phyloP scores from a whole-genome alignment of 177 flowering plant species.

The Tripterygium wilfordii region DNA sequence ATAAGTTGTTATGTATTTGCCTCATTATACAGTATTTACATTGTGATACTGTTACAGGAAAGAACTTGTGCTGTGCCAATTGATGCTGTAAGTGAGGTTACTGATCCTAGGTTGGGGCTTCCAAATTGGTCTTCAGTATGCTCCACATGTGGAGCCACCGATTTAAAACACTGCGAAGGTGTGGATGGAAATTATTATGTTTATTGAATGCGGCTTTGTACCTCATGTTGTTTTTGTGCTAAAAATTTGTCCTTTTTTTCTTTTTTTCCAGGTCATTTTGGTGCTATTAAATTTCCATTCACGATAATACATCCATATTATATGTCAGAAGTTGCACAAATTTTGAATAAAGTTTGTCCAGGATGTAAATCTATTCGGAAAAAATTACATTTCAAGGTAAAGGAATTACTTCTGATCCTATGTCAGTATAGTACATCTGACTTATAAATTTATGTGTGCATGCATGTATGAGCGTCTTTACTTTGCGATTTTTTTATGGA shows the following conservation, averaged over 20 bases:
- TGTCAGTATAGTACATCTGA: no score
- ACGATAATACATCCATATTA: constrained; percentile 67
- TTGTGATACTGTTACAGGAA: constrained; percentile 34
- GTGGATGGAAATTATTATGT: not conserved
- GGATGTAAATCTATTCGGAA: constrained; percentile 59
- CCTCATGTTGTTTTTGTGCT: not conserved
- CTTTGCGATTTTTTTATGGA: no score
- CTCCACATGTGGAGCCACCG: constrained; percentile 59
- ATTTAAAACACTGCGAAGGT: constrained; percentile 66
- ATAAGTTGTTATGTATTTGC: not conserved
- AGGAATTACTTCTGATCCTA: constrained; percentile 28
- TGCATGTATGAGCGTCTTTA: no score
- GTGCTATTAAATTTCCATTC: constrained; percentile 51
- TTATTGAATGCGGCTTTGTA: not conserved
- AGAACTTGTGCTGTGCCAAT: constrained; percentile 41
- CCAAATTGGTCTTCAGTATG: constrained; percentile 62
- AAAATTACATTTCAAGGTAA: constrained; percentile 54
- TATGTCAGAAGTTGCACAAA: constrained; percentile 46
- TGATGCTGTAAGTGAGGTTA: constrained; percentile 43
- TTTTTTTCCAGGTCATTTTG: constrained; percentile 74
- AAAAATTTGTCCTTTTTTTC: constrained; percentile 2
- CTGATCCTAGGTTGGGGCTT: constrained; percentile 73
- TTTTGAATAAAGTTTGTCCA: constrained; percentile 78
- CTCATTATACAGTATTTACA: not conserved
- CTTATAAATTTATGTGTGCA: no score